A percentile compares a stretch with the other conserved stretches of the same genome.
phyloP scores from a whole-genome alignment of 2,329 filamentous ascomycete species.

The Neophaeococcomyces aloes region DNA sequence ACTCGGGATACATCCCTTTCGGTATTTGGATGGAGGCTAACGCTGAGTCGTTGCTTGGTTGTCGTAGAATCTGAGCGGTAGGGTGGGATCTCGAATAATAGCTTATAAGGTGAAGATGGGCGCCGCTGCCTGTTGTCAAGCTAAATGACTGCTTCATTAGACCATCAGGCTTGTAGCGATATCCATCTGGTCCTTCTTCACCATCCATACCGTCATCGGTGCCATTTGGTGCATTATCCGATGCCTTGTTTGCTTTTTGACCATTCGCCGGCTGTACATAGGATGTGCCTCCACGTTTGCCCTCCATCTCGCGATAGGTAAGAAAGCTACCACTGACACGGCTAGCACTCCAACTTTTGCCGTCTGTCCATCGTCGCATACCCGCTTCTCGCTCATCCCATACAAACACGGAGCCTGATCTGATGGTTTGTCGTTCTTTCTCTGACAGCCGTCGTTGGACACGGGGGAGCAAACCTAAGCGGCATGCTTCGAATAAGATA shows the following conservation, averaged over 20 bases:
- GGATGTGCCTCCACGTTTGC: conserved; percentile 71
- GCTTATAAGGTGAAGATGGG: conserved; percentile 94
- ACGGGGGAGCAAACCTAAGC: conserved; percentile 75
- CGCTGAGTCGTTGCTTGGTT: conserved; percentile 69
- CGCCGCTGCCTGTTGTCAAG: conserved; percentile 81
- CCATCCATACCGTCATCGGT: conserved; percentile 65
- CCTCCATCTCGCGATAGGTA: conserved; percentile 97
- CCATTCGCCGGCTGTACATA: conserved; percentile 48
- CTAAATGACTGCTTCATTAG: conserved; percentile 99
- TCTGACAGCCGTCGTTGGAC: conserved; percentile 90
- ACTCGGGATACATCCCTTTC: conserved; percentile 96
- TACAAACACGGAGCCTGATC: conserved; percentile 96
- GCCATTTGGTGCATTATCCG: conserved; percentile 68
- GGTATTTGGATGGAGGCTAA: conserved; percentile 73
- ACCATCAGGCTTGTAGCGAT: conserved; percentile 89
- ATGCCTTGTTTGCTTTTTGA: conserved; percentile 58
- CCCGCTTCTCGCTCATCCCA: conserved; percentile 98
- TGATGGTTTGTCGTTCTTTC: conserved; percentile 92
- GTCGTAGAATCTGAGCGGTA: conserved; percentile 59
- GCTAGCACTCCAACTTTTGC: conserved; percentile 98
- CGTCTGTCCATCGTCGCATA: conserved; percentile 97
- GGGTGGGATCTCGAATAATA: conserved; percentile 81
- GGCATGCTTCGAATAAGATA: conserved; percentile 94
- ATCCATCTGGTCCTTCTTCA: conserved; percentile 72
- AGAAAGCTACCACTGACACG: conserved; percentile 94